Evolutionary conservation across 2,329 filamentous ascomycete species (phyloP).

Genomic region (Nemania bipapillata): DNA sequence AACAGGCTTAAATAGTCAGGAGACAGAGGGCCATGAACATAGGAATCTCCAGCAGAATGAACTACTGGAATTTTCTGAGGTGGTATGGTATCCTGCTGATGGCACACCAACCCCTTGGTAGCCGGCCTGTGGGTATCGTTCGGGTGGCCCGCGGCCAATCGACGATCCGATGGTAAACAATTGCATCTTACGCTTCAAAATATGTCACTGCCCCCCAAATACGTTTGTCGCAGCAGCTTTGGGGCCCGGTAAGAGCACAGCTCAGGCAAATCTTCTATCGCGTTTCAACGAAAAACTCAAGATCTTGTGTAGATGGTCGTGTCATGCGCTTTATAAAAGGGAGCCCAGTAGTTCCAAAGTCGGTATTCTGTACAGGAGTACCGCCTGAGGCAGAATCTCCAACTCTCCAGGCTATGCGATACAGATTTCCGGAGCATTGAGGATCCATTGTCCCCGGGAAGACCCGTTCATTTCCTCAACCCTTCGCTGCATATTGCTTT

Average conservation of each 20-base stretch:
- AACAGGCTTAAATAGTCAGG: no score
- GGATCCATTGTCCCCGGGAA: slow-evolving; percentile 14
- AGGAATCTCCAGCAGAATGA: slow-evolving; percentile 37
- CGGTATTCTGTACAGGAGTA: slow-evolving; percentile 32
- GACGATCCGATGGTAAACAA: slow-evolving; percentile 32
- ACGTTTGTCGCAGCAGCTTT: slow-evolving; percentile 28
- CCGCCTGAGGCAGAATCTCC: slow-evolving; percentile 32
- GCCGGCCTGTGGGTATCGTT: slow-evolving; percentile 35
- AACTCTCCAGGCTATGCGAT: slow-evolving; percentile 25
- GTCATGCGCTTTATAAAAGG: slow-evolving; percentile 35
- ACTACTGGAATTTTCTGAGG: slow-evolving; percentile 30
- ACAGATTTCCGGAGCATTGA: slow-evolving; percentile 26
- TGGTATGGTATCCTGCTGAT: slow-evolving; percentile 30
- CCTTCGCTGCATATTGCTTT: slow-evolving; percentile 35
- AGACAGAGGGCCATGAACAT: slow-evolving; percentile 14
- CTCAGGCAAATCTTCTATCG: slow-evolving; percentile 24
- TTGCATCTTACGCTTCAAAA: slow-evolving; percentile 17
- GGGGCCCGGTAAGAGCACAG: slow-evolving; percentile 28
- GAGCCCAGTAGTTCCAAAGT: slow-evolving; percentile 33
- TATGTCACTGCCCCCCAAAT: slow-evolving; percentile 20
- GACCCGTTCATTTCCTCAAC: slow-evolving; percentile 35
- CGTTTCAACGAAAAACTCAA: slow-evolving; percentile 7
- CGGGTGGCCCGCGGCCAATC: slow-evolving; percentile 26
- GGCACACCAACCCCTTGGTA: slow-evolving; percentile 36
- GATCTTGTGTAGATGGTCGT: slow-evolving; percentile 21